These are phyloP conservation scores for Croton setiger DNA, from an alignment of 441 rosid species.

Conservation along the genomic window DNA sequence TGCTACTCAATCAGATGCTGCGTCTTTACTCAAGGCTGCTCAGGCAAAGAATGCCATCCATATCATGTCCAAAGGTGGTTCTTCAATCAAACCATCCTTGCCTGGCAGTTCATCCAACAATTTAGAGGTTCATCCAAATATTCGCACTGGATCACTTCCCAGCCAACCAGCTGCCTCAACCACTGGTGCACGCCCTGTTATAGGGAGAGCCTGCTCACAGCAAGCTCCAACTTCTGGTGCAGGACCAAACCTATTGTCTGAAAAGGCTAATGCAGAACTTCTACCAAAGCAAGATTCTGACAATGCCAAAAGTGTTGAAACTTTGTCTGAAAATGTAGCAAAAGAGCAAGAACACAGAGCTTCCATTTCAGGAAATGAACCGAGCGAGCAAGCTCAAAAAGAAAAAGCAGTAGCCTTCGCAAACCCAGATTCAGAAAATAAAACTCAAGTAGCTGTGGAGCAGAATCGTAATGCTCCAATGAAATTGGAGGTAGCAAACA, in stretches of 20 bases:
- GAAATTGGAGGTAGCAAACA: conserved; percentile 27
- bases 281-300: conserved; percentile 35
- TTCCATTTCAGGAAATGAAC: conserved; percentile 21
- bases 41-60: conserved; percentile 63
- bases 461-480: conserved; percentile 18
- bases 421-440: conserved; percentile 28
- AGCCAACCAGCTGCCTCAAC: conserved; percentile 32
- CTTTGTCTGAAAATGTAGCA: conserved; percentile 26
- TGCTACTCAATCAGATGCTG: conserved; percentile 57
- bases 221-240: conserved; percentile 25
- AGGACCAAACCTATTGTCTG: conserved; percentile 23
- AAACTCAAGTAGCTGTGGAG: conserved; percentile 21
- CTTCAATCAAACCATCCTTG: conserved; percentile 36
- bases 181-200: conserved; percentile 24
- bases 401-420: conserved; percentile 25
- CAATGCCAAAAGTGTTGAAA: conserved; percentile 23
- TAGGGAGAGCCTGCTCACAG: conserved; percentile 40
- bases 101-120: conserved; percentile 37
- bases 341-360: conserved; percentile 35
- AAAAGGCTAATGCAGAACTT: conserved; percentile 34
- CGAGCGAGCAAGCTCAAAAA: conserved; percentile 21
- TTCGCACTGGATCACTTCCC: conserved; percentile 33
- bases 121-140: conserved; percentile 36
- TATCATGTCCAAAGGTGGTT: conserved; percentile 44
- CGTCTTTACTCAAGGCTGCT: conserved; percentile 60